phyloP scores from a whole-genome alignment of 2,329 filamentous ascomycete species.

The Aspergillus novofumigatus region DNA sequence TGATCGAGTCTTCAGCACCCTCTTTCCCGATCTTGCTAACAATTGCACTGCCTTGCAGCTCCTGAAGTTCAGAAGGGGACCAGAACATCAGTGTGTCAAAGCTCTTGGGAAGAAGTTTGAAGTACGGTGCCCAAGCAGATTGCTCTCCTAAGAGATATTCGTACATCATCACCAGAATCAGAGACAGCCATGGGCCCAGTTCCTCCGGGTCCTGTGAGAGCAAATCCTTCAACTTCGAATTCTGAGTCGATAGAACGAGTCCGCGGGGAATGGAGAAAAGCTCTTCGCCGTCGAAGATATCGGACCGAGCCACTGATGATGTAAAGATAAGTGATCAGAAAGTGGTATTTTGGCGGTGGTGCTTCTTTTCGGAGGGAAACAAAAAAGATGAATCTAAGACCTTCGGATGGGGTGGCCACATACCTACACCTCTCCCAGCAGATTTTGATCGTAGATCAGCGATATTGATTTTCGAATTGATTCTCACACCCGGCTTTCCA shows the following conservation, averaged over 20 bases:
- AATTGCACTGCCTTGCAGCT: conserved; percentile 75
- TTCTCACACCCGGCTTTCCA: conserved; percentile 46
- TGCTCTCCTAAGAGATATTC: conserved; percentile 58
- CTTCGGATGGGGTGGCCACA: conserved; percentile 30
- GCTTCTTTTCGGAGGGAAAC: conserved; percentile 2
- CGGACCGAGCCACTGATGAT: conserved; percentile 60
- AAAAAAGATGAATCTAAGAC: conserved; percentile 14
- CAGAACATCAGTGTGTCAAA: conserved; percentile 94
- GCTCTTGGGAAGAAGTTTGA: conserved; percentile 64
- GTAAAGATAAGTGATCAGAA: conserved; percentile 19
- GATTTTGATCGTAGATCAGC: conserved; percentile 53
- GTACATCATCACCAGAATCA: conserved; percentile 77
- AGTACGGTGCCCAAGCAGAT: conserved; percentile 74
- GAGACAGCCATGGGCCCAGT: conserved; percentile 50
- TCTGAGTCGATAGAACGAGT: conserved; percentile 67
- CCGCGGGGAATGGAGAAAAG: conserved; percentile 75
- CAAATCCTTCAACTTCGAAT: conserved; percentile 61
- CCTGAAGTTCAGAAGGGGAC: conserved; percentile 63
- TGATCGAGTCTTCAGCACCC: conserved; percentile 67
- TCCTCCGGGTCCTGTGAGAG: conserved; percentile 53
- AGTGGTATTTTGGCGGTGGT: not conserved
- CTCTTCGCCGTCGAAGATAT: conserved; percentile 69
- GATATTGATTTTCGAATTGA: conserved; percentile 56
- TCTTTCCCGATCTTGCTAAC: conserved; percentile 70
- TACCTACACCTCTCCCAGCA: conserved; percentile 62